Evolutionary conservation across 2,329 filamentous ascomycete species (phyloP).

Genomic region (Claviceps africana): DNA sequence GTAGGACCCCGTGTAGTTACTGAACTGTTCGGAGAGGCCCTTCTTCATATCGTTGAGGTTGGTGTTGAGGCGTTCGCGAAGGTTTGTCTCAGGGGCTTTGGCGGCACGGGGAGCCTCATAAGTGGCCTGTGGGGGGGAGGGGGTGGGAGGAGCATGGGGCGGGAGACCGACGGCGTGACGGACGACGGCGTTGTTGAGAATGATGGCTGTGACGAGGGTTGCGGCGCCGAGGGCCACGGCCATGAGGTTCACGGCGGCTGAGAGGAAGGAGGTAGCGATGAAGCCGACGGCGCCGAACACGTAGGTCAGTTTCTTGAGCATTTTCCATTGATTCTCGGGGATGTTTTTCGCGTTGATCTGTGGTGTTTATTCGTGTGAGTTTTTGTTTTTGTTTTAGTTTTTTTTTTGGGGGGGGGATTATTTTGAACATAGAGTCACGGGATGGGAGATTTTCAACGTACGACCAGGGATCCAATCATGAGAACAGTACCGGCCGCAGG

Average conservation of each 20-base stretch:
- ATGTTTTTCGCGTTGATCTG: slow-evolving; percentile 24
- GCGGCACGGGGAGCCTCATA: slow-evolving; percentile 23
- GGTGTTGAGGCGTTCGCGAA: slow-evolving; percentile 19
- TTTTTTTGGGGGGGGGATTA: no score
- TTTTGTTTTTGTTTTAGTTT: neutral
- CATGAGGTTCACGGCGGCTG: slow-evolving; percentile 36
- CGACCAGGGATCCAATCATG: slow-evolving; percentile 43
- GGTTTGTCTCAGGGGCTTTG: slow-evolving; percentile 9
- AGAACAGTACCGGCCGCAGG: slow-evolving; percentile 46
- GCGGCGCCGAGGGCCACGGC: slow-evolving; percentile 26
- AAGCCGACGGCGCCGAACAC: slow-evolving; percentile 30
- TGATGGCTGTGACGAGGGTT: slow-evolving; percentile 21
- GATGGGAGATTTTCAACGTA: slow-evolving; percentile 11
- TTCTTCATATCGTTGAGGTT: slow-evolving; percentile 25
- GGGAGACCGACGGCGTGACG: slow-evolving; percentile 26
- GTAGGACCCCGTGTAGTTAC: slow-evolving; percentile 21
- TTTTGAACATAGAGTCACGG: neutral
- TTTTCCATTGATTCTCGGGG: slow-evolving; percentile 18
- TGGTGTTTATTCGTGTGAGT: neutral
- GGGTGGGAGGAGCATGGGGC: slow-evolving; percentile 13
- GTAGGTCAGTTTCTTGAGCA: slow-evolving; percentile 28
- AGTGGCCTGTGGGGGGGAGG: slow-evolving; percentile 8
- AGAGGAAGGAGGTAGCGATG: slow-evolving; percentile 31
- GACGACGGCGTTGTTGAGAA: slow-evolving; percentile 24
- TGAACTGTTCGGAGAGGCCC: slow-evolving; percentile 20